Percentiles rank a stretch among this genome's conserved stretches.
Conservation (phyloP, 805 yeast species). For the Cephaloascus albidus region DNA sequence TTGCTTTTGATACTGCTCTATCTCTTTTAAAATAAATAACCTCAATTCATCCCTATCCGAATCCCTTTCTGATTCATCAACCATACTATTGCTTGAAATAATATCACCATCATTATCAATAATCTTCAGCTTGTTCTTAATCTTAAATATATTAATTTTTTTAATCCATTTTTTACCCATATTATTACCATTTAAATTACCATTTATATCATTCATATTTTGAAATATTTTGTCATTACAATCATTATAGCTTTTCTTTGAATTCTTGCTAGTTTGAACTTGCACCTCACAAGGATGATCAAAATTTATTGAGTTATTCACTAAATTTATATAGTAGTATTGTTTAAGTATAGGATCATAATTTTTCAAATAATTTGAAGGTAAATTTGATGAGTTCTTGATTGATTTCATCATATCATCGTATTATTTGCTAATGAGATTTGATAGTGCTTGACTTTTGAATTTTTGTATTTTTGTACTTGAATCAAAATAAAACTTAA, state of each 20-base stretch:
- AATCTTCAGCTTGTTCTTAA: no score
- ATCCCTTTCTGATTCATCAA: background rate
- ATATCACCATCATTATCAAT: no score
- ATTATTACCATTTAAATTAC: background rate
- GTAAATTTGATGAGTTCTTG: background rate
- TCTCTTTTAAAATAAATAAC: background rate
- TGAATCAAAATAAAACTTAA: background rate
- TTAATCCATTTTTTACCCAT: background rate
- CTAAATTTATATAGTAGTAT: slow-evolving; percentile 27
- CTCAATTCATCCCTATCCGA: background rate
- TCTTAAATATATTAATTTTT: no score
- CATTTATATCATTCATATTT: background rate
- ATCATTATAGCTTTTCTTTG: background rate
- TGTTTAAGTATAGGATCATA: slow-evolving; percentile 26
- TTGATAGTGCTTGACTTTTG: background rate
- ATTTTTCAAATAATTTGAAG: background rate
- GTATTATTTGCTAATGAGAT: background rate
- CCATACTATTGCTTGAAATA: background rate
- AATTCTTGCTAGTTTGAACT: slow-evolving; percentile 3
- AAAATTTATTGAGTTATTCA: slow-evolving; percentile 24
- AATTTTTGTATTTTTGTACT: background rate
- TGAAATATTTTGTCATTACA: background rate
- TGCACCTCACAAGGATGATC: slow-evolving; percentile 38
- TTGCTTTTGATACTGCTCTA: background rate
- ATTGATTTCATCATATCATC: background rate